Evolutionary conservation across 768 basidiomycete species (phyloP).

Genomic region (Psilocybe sp.): DNA sequence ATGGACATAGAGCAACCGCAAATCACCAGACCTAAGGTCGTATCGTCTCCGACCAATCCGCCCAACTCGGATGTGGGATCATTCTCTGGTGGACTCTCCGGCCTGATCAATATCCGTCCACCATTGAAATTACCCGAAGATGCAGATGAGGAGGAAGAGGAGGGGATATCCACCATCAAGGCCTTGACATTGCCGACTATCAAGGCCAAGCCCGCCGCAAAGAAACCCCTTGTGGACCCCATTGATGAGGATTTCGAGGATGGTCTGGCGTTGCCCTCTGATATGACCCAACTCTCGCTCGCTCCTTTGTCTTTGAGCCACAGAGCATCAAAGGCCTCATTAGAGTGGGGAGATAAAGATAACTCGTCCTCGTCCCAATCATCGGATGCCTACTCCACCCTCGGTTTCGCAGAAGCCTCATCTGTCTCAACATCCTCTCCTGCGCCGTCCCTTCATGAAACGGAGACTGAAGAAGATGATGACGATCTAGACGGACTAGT

Average conservation of each 20-base stretch:
- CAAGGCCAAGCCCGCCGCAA: conserved; percentile 31
- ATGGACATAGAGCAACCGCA: conserved; percentile 64
- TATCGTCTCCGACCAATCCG: conserved; percentile 28
- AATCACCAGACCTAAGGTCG: conserved; percentile 42
- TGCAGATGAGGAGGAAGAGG: conserved; percentile 75
- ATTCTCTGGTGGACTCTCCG: conserved; percentile 20
- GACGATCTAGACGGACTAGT: conserved; percentile 80
- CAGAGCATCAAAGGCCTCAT: conserved; percentile 76
- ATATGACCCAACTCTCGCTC: conserved; percentile 80
- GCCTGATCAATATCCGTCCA: conserved; percentile 62
- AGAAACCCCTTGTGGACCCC: conserved; percentile 27
- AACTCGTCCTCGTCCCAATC: conserved; percentile 81
- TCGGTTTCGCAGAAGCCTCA: conserved; percentile 73
- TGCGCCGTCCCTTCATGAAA: conserved; percentile 52
- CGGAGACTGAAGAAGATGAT: conserved; percentile 74
- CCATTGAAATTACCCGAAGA: conserved; percentile 49
- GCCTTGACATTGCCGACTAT: conserved; percentile 43
- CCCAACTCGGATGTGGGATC: conserved; percentile 34
- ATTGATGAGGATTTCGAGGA: conserved; percentile 83
- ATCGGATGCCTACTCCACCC: conserved; percentile 81
- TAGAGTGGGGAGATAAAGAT: conserved; percentile 86
- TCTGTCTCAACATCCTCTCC: conserved; percentile 70
- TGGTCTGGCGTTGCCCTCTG: conserved; percentile 75
- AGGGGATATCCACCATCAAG: conserved; percentile 84
- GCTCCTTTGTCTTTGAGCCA: conserved; percentile 74